Evolutionary conservation across 2,329 filamentous ascomycete genomes (phyloP).

Genomic region (Fusarium luffae): DNA sequence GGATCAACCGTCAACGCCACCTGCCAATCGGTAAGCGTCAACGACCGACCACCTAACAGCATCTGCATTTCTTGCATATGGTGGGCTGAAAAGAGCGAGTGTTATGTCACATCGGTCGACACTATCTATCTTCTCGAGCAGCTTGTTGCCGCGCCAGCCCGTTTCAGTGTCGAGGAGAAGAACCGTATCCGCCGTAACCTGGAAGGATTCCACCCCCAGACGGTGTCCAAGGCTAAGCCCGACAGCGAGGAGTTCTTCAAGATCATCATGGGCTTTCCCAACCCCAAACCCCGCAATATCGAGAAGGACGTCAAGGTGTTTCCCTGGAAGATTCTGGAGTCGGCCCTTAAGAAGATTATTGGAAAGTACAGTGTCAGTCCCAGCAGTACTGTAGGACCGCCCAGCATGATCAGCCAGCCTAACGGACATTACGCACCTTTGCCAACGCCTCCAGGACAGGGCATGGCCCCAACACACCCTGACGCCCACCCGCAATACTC

Average conservation of each 20-base stretch:
- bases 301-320: constrained; percentile 99
- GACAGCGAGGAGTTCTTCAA: constrained; percentile 99
- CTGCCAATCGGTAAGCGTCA: constrained; percentile 81
- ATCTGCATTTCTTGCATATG: constrained; percentile 98
- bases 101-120: constrained; percentile 95
- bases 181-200: constrained; percentile 96
- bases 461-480: constrained; percentile 48
- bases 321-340: constrained; percentile 88
- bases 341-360: constrained; percentile 97
- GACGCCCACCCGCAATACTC: constrained; percentile 54
- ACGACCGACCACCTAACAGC: constrained; percentile 83
- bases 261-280: constrained; percentile 96
- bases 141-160: constrained; percentile 76
- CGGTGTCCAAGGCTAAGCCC: constrained; percentile 90
- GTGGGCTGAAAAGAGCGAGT: constrained; percentile 92
- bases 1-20: constrained; percentile 84
- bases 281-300: constrained; percentile 95
- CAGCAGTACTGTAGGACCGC: constrained; percentile 52
- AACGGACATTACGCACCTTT: constrained; percentile 56
- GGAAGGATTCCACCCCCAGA: constrained; percentile 91
- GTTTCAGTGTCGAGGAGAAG: constrained; percentile 97
- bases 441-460: constrained; percentile 59
- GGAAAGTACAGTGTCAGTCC: constrained; percentile 83
- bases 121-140: constrained; percentile 96
- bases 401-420: constrained; percentile 56